Base-by-base conservation (phyloP, 2,329 filamentous ascomycete species). In the Passalora sequoiae region DNA sequence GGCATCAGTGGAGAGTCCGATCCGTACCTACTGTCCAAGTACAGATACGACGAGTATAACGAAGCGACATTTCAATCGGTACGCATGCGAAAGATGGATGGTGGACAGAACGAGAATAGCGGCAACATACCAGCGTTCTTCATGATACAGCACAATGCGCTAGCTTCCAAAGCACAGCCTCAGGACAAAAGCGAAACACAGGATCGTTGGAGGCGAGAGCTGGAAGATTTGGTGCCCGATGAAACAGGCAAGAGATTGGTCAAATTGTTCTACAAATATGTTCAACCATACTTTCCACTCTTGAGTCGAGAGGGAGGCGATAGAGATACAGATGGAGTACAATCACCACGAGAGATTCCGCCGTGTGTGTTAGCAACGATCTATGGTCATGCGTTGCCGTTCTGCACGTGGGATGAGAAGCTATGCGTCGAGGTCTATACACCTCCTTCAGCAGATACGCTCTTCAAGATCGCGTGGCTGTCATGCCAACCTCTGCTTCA, bases 271-370 rank as follows among this genome's bases (percentile, higher is more conserved):
- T 65, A 66, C 46, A 62, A 60, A 50, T 70, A 69, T 51, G 64
- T 71, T 38, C 64, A 70, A 36, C 69, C 69, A 10, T 70, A 69
- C 52, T 70, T 70, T 49, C 68, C 69, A 4, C 61, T 71, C 9
- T 44, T 70, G 9, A 64, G 61, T n/a, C 58, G 63, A 41, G 61
- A 60, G 38, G 61, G 65, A 5, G 51, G 52, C 55, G 49, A 46
- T 60, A 27, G 64, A 60, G 53, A 55, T 31, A 47, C 46, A 15
- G 31, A 57, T 16, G 60, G 59, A 1, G 49, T 60, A 3, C 54
- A 49, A 16, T 54, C 64, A 9, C 57, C 67, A 1, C 51, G 61
- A 37, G 56, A 55, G 16, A 49, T 69, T 9, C 61, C 66, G 1
- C 57, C 68, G 3, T 66, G 61, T 29, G 55, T 70, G 10, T 53